Evolutionary conservation across 495 filamentous ascomycete genomes (phyloP).

Genomic region (Trichoderma orchidacearum): DNA sequence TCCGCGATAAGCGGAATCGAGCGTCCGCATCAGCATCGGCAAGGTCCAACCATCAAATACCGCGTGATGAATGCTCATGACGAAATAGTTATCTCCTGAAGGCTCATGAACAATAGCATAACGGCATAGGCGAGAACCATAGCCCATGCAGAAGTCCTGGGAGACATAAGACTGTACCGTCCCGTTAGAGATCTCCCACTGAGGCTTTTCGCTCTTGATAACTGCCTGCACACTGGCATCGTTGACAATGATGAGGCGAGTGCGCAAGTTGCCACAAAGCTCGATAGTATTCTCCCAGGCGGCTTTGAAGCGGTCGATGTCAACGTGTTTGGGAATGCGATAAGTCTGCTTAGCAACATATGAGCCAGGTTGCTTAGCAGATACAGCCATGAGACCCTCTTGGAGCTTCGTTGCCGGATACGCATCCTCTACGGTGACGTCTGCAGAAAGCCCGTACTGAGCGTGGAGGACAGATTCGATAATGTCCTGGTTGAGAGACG

Average conservation of each 20-base stretch:
- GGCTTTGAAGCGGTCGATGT: constrained; percentile 6
- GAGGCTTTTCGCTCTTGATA: not conserved
- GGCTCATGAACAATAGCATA: not conserved
- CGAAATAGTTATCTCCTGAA: constrained; percentile 14
- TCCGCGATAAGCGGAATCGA: not conserved
- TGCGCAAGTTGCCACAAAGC: not conserved
- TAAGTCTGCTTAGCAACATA: constrained; percentile 29
- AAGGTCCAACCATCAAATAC: constrained; percentile 7
- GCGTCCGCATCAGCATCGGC: not conserved
- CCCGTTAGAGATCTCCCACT: not conserved
- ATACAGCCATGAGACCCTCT: constrained; percentile 22
- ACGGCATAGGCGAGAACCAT: not conserved
- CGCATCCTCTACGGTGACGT: constrained; percentile 25
- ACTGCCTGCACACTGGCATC: not conserved
- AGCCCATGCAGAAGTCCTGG: not conserved
- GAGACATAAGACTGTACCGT: not conserved
- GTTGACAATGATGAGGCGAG: not conserved
- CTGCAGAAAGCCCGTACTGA: not conserved
- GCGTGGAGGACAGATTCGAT: not conserved
- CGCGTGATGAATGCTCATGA: constrained; percentile 27
- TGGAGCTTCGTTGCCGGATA: constrained; percentile 50
- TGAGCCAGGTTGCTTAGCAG: constrained; percentile 11
- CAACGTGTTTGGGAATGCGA: constrained; percentile 6
- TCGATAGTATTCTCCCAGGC: constrained; percentile 1
- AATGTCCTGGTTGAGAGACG: not conserved